A percentile compares a stretch with the other conserved stretches of the same genome.
Evolutionary conservation across 345 rosid species (phyloP).

Genomic region (Tarenaya hassleriana): DNA sequence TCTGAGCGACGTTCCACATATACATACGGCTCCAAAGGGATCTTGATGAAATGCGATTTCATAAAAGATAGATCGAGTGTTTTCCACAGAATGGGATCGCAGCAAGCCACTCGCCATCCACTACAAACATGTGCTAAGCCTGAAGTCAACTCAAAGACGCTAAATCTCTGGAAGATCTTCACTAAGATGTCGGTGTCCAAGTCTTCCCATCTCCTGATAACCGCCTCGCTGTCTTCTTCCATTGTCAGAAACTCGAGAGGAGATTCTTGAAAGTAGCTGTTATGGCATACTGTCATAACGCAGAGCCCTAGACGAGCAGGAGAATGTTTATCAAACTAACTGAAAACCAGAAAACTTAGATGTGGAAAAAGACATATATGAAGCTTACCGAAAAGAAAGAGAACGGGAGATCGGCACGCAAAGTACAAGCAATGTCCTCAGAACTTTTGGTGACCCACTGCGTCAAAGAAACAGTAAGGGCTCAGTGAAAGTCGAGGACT

Average conservation of each 20-base stretch:
- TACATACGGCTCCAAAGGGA: slow-evolving; percentile 44
- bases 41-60: slow-evolving; percentile 45
- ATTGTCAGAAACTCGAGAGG: neutral
- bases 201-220: slow-evolving; percentile 71
- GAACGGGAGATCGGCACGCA: too few species aligned
- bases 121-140: slow-evolving; percentile 66
- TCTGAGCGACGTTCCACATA: slow-evolving; percentile 44
- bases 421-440: too few species aligned
- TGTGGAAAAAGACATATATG: too few species aligned
- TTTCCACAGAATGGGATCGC: slow-evolving; percentile 64
- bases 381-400: too few species aligned
- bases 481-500: too few species aligned
- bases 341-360: too few species aligned
- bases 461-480: too few species aligned
- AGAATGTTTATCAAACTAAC: slow-evolving; percentile 8
- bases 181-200: slow-evolving; percentile 63
- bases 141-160: slow-evolving; percentile 39
- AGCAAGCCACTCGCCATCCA: slow-evolving; percentile 56
- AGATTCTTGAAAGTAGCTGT: neutral
- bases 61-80: slow-evolving; percentile 53
- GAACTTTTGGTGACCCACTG: too few species aligned
- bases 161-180: slow-evolving; percentile 49
- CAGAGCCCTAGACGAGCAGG: slow-evolving; percentile 6
- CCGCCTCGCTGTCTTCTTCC: slow-evolving; percentile 41
- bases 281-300: neutral